Conservation (phyloP, 768 basidiomycete species). For the Coprinopsis marcescibilis region DNA sequence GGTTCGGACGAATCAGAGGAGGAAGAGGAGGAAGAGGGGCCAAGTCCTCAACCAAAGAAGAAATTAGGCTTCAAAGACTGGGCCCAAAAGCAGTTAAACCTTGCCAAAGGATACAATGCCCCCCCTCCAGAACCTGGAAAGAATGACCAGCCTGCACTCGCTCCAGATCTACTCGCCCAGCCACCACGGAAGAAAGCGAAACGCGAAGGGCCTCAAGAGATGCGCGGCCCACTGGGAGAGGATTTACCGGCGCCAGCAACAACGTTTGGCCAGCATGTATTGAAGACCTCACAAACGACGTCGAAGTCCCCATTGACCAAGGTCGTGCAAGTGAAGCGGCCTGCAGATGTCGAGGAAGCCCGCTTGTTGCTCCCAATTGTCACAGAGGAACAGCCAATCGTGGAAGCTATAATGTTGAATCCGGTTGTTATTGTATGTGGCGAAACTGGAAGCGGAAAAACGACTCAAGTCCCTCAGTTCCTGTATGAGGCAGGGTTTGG, state of each 20-base stretch:
- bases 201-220: conserved; percentile 29
- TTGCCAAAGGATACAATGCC: conserved; percentile 33
- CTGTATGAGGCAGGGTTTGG: conserved; percentile 98
- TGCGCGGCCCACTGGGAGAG: conserved; percentile 80
- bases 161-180: conserved; percentile 9
- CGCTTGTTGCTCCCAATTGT: conserved; percentile 82
- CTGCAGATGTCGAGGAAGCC: conserved; percentile 66
- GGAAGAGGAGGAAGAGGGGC: conserved; percentile 19
- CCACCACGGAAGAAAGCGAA: conserved; percentile 46
- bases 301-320: conserved; percentile 26
- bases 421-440: conserved; percentile 80
- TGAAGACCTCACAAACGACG: conserved; percentile 14
- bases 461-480: conserved; percentile 97
- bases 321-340: conserved; percentile 52
- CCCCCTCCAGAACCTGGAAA: conserved; percentile 7
- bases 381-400: conserved; percentile 89
- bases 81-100: conserved; percentile 74
- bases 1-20: conserved; percentile 19
- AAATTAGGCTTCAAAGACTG: conserved; percentile 79
- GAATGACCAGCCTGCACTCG: conserved; percentile 10
- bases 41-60: conserved; percentile 21
- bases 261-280: conserved; percentile 51
- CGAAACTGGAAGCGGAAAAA: conserved; percentile 98
- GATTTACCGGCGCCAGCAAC: conserved; percentile 62
- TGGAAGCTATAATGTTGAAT: conserved; percentile 86